These are phyloP conservation scores for Cordyceps farinosa DNA, from an alignment of 2,329 filamentous ascomycete genomes.

Conservation along the genomic window DNA sequence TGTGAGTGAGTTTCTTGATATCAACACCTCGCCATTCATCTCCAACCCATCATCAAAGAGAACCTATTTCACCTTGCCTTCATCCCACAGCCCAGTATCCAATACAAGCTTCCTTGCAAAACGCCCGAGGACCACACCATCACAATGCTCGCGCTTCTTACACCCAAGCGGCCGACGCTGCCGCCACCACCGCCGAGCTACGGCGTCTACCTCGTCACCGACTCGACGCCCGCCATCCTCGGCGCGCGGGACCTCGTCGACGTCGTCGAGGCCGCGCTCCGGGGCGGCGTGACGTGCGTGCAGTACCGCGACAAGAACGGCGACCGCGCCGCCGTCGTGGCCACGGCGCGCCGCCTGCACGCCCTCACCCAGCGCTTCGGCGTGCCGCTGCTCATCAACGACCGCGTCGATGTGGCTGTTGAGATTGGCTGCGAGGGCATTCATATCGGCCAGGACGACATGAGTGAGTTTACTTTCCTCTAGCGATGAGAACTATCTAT, in stretches of 20 bases:
- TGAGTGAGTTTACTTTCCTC: constrained; percentile 50
- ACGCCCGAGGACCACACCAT: not conserved
- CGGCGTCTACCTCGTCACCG: constrained; percentile 85
- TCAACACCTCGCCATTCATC: not conserved
- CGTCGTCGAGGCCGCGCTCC: constrained; percentile 72
- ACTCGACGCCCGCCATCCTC: constrained; percentile 83
- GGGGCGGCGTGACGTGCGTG: constrained; percentile 79
- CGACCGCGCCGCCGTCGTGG: constrained; percentile 67
- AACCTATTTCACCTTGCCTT: not conserved
- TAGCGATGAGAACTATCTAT: not conserved
- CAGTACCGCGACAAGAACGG: constrained; percentile 88
- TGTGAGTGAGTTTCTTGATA: constrained; percentile 10
- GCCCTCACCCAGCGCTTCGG: constrained; percentile 61
- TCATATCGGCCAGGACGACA: constrained; percentile 92
- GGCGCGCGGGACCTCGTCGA: constrained; percentile 64
- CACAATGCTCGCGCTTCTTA: constrained; percentile 8
- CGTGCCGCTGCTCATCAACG: constrained; percentile 87
- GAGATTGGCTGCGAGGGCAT: constrained; percentile 87
- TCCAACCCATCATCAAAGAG: not conserved
- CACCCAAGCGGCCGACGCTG: constrained; percentile 24
- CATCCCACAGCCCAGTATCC: not conserved
- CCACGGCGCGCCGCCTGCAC: constrained; percentile 69
- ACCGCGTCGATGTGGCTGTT: constrained; percentile 83
- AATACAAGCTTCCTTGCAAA: not conserved
- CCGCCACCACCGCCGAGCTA: constrained; percentile 58